phyloP scores from a whole-genome alignment of 148 eudicot genomes.

The Cornus florida region DNA sequence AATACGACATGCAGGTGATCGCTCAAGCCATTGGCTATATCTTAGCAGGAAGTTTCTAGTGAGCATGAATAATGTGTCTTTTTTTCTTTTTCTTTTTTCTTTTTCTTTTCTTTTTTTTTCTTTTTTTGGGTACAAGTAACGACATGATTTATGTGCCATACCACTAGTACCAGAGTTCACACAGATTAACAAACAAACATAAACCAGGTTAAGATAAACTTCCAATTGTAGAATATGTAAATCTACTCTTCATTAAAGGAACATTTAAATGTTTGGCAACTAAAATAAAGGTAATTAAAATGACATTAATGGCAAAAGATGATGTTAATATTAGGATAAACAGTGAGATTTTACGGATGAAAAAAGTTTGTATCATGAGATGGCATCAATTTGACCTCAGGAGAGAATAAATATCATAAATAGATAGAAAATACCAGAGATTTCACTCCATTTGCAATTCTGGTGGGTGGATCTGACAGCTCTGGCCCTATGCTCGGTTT shows the following conservation, averaged over 20 bases:
- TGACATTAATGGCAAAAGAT: background rate
- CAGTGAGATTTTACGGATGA: background rate
- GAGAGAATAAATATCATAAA: background rate
- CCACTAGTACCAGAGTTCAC: background rate
- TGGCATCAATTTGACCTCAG: background rate
- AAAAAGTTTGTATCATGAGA: background rate
- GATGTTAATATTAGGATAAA: background rate
- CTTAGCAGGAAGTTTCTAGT: too few relatives aligned
- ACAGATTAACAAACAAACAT: background rate
- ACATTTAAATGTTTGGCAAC: background rate
- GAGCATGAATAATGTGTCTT: too few relatives aligned
- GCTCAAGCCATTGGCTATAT: too few relatives aligned
- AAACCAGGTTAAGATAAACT: background rate
- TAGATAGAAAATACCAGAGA: conserved; percentile 35
- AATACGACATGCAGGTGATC: too few relatives aligned
- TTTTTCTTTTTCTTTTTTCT: too few relatives aligned
- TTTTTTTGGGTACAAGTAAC: too few relatives aligned
- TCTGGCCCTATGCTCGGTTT: conserved; percentile 51
- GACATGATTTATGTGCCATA: too few relatives aligned
- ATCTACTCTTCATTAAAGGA: background rate
- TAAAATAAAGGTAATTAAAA: too few relatives aligned
- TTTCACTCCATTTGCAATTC: conserved; percentile 44
- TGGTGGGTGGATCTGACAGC: conserved; percentile 45
- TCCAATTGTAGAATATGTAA: too few relatives aligned
- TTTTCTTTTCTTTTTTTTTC: too few relatives aligned